These are phyloP conservation scores for Przewalskia tangutica DNA, from an alignment of 257 asterid genomes.

Conservation along the genomic window DNA sequence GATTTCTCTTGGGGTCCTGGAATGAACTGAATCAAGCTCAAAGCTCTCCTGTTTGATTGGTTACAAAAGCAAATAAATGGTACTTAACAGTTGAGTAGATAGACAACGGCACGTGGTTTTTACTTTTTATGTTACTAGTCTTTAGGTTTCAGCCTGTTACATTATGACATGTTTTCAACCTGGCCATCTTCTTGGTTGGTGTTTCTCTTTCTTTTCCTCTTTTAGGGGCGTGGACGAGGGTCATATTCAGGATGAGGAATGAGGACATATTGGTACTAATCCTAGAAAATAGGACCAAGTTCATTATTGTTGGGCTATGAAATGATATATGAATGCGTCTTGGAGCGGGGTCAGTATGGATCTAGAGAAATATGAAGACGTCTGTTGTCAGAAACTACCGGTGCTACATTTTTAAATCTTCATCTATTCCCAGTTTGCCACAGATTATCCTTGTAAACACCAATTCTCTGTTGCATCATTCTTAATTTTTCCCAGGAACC, in stretches of 20 bases:
- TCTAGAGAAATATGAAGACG: not conserved
- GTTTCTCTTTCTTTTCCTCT: not conserved
- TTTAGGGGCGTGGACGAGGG: not conserved
- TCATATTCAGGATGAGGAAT: not conserved
- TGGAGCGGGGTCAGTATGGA: not conserved
- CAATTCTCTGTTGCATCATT: not conserved
- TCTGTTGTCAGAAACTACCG: not conserved
- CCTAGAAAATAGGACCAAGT: not conserved
- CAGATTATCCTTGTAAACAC: not conserved
- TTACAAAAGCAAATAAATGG: not conserved
- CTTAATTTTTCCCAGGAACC: not conserved
- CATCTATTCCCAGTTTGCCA: not conserved
- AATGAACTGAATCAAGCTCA: not conserved
- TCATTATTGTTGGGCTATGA: not conserved
- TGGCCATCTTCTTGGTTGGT: not conserved
- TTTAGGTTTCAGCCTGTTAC: not conserved
- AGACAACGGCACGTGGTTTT: not conserved
- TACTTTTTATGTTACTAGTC: not conserved
- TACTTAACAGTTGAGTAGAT: not conserved
- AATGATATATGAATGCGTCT: not conserved
- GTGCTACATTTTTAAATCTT: not conserved
- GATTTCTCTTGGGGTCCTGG: not conserved
- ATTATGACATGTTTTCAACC: not conserved
- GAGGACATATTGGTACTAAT: not conserved
- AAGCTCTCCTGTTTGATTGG: not conserved